Conservation (phyloP, 352 stramenopile species). For the Globisporangium perplexum region DNA sequence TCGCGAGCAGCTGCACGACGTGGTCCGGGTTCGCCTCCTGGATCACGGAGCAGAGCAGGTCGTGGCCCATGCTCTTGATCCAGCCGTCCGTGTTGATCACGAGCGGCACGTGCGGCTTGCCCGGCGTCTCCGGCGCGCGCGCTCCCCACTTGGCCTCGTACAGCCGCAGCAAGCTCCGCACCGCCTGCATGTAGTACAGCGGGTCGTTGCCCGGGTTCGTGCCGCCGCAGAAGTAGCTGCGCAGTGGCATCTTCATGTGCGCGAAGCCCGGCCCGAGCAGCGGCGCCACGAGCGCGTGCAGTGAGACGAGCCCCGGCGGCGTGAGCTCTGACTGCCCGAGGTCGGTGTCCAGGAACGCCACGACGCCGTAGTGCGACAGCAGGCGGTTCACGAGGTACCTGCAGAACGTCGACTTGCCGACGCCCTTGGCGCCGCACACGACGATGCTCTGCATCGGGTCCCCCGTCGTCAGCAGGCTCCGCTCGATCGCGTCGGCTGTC, state of each 20-base stretch:
- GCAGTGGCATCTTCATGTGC: slow-evolving; percentile 80
- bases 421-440: slow-evolving; percentile 93
- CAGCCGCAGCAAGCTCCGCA: slow-evolving; percentile 62
- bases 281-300: slow-evolving; percentile 85
- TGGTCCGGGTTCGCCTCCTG: slow-evolving; percentile 79
- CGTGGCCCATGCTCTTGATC: slow-evolving; percentile 96
- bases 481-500: slow-evolving; percentile 37
- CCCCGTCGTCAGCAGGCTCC: slow-evolving; percentile 19
- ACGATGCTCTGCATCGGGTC: slow-evolving; percentile 57
- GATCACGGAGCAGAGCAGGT: slow-evolving; percentile 92
- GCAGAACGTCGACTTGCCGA: slow-evolving; percentile 95
- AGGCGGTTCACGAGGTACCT: slow-evolving; percentile 92
- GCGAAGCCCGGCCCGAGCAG: slow-evolving; percentile 90
- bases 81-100: slow-evolving; percentile 97
- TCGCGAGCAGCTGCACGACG: slow-evolving; percentile 92
- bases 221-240: slow-evolving; percentile 71
- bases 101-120: slow-evolving; percentile 58
- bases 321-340: slow-evolving; percentile 94
- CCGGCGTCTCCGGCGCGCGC: background rate
- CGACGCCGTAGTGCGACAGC: slow-evolving; percentile 54
- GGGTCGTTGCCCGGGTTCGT: slow-evolving; percentile 73
- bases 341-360: slow-evolving; percentile 95
- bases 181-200: slow-evolving; percentile 65
- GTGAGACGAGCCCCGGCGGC: slow-evolving; percentile 89
- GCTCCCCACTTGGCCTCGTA: slow-evolving; percentile 51